These are phyloP conservation scores for Saccharum spontaneum DNA, from an alignment of 176 grass and related monocot genomes.

Conservation along the genomic window DNA sequence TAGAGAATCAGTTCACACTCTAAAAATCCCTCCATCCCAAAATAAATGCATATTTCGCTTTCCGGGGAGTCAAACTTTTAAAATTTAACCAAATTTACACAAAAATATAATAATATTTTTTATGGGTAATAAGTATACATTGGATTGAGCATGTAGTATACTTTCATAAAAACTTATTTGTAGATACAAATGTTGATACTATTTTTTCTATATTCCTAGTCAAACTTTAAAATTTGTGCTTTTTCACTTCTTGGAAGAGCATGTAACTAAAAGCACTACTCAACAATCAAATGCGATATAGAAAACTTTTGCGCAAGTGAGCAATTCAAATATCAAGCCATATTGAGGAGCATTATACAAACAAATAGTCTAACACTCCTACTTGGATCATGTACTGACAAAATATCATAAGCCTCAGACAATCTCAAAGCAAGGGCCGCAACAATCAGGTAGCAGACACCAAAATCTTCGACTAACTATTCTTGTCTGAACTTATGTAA, in stretches of 20 bases:
- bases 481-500: not conserved
- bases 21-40: not conserved
- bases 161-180: no score
- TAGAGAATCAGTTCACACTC: not conserved
- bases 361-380: not conserved
- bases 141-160: no score
- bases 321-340: not conserved
- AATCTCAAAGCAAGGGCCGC: no score
- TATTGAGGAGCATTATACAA: not conserved
- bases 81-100: no score
- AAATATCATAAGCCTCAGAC: not conserved
- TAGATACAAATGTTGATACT: no score
- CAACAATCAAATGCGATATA: not conserved
- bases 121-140: no score
- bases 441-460: not conserved
- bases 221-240: no score
- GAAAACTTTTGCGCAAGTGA: not conserved
- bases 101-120: no score
- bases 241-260: not conserved
- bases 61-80: no score
- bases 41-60: no score
- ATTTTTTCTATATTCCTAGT: no score
- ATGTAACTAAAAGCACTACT: not conserved
- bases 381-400: constrained; percentile 4
- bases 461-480: not conserved